A percentile compares a stretch with the other conserved stretches of the same genome.
Evolutionary conservation across 768 basidiomycete species (phyloP).

Genomic region (Bullera alba): DNA sequence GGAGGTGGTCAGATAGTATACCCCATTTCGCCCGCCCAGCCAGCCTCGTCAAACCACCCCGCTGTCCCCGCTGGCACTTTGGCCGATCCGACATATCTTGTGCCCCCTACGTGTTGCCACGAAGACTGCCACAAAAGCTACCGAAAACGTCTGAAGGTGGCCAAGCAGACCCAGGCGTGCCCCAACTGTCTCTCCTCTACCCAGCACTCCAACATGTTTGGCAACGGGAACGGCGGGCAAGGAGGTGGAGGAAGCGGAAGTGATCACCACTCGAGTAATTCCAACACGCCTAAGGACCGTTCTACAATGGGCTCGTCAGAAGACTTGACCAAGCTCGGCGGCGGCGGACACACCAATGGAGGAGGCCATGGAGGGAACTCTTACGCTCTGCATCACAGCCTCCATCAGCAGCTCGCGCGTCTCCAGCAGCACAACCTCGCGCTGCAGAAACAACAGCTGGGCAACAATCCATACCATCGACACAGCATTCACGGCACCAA

Average conservation of each 20-base stretch:
- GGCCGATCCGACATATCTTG: constrained; percentile 46
- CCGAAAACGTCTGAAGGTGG: constrained; percentile 47
- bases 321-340: constrained; percentile 36
- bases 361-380: constrained; percentile 2
- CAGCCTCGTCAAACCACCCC: constrained; percentile 39
- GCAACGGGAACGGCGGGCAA: constrained; percentile 13
- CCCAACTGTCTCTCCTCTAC: constrained; percentile 39
- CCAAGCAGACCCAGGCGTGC: constrained; percentile 45
- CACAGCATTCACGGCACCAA: constrained; percentile 1
- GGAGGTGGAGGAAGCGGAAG: constrained; percentile 29
- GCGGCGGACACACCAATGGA: constrained; percentile 14
- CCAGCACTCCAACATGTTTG: constrained; percentile 9
- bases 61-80: constrained; percentile 46
- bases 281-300: constrained; percentile 42
- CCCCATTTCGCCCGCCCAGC: constrained; percentile 43
- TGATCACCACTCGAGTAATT: constrained; percentile 36
- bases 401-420: constrained; percentile 31
- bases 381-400: constrained; percentile 25
- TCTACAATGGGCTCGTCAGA: constrained; percentile 32
- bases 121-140: constrained; percentile 51
- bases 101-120: constrained; percentile 49
- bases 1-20: constrained; percentile 40
- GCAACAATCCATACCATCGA: background rate
- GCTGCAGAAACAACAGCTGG: constrained; percentile 14
- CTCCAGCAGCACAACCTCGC: constrained; percentile 35